phyloP scores from a whole-genome alignment of 305 asterid genomes.

The Fraxinus sp. region DNA sequence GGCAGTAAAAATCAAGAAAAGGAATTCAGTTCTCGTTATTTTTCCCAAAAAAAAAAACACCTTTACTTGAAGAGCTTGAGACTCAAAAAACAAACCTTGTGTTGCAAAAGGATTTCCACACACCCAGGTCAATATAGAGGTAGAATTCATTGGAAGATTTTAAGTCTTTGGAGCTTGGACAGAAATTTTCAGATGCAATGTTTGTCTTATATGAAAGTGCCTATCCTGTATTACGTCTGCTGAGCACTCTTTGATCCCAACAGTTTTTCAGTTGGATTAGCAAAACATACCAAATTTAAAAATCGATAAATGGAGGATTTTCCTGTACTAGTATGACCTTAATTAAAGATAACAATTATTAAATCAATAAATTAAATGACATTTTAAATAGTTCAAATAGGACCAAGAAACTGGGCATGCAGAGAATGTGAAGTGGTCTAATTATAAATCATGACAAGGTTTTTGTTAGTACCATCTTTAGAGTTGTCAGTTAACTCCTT shows the following conservation, averaged over 20 bases:
- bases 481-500: conserved; percentile 54
- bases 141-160: not conserved
- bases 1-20: not conserved
- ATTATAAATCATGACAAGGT: not conserved
- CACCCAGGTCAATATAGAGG: not conserved
- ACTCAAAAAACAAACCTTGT: not conserved
- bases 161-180: not conserved
- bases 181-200: not conserved
- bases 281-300: not conserved
- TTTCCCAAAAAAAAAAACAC: not conserved
- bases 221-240: not conserved
- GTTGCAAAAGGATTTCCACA: not conserved
- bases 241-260: not conserved
- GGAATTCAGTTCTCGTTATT: not conserved
- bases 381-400: not conserved
- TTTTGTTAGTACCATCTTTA: conserved; percentile 45
- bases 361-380: not conserved
- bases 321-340: not conserved
- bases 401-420: not conserved
- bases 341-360: not conserved
- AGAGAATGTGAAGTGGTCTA: not conserved
- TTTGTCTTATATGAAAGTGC: not conserved
- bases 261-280: not conserved
- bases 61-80: not conserved
- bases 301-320: not conserved